Evolutionary conservation across 202 grass and related monocot species (phyloP).

Genomic region (Bolboschoenoplectus hybrid): DNA sequence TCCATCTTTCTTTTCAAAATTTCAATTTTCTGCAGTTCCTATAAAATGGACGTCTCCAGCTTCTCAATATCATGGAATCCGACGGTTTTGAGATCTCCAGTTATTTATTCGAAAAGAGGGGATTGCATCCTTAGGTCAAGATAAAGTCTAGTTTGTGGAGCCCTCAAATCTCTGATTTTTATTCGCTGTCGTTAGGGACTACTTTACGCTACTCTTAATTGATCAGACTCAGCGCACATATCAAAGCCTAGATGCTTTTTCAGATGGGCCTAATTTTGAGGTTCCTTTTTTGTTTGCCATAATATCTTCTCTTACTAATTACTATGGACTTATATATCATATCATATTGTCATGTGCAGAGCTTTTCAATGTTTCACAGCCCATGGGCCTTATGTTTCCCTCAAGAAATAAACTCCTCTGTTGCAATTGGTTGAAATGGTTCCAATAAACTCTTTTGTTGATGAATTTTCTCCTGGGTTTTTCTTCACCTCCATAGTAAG

Average conservation of each 20-base stretch:
- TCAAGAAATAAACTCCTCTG: too few relatives aligned
- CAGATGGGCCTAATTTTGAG: neutral
- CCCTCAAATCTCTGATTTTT: conserved; percentile 3
- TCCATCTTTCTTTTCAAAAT: neutral
- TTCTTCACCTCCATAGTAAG: too few relatives aligned
- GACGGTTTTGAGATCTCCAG: neutral
- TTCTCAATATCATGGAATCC: neutral
- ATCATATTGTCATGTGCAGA: neutral
- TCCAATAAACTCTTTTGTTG: too few relatives aligned
- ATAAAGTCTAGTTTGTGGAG: neutral
- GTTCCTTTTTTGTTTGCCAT: neutral
- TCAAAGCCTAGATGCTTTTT: neutral
- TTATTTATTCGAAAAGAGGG: neutral
- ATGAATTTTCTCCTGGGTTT: too few relatives aligned
- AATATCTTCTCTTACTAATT: neutral
- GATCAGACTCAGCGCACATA: neutral
- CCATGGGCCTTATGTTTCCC: too few relatives aligned
- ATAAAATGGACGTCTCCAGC: neutral
- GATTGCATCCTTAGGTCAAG: neutral
- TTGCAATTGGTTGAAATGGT: too few relatives aligned
- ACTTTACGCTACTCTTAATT: neutral
- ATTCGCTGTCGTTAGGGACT: neutral
- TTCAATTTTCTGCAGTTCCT: too few relatives aligned
- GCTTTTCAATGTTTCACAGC: too few relatives aligned
- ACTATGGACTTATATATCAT: neutral